Conservation (phyloP, 2,329 filamentous ascomycete species). For the Triangularia verruculosa region DNA sequence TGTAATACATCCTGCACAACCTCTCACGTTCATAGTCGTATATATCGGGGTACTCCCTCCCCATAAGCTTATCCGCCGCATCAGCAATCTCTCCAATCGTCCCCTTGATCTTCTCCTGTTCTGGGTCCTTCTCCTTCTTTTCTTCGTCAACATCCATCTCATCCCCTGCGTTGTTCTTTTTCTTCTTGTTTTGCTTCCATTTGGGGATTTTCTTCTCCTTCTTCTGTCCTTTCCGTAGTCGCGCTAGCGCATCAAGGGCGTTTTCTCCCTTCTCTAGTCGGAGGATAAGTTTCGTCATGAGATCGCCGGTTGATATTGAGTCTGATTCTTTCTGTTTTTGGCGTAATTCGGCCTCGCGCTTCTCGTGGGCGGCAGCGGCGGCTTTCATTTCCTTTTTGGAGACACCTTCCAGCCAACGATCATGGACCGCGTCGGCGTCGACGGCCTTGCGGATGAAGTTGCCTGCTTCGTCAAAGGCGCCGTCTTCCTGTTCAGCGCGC, state of each 20-base stretch:
- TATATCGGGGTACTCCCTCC: constrained; percentile 80
- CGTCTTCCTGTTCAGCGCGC: constrained; percentile 84
- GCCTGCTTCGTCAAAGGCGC: constrained; percentile 83
- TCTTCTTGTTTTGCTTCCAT: constrained; percentile 69
- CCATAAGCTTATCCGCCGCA: constrained; percentile 82
- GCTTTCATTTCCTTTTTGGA: constrained; percentile 91
- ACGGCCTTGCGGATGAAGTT: constrained; percentile 88
- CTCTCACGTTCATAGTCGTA: constrained; percentile 86
- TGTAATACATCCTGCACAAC: constrained; percentile 76
- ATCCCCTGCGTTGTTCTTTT: constrained; percentile 44
- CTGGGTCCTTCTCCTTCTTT: constrained; percentile 59
- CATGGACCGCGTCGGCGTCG: constrained; percentile 87
- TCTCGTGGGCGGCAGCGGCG: constrained; percentile 83
- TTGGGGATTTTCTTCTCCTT: constrained; percentile 59
- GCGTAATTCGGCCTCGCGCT: constrained; percentile 72
- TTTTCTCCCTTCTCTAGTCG: constrained; percentile 79
- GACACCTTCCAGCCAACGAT: constrained; percentile 87
- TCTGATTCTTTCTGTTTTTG: constrained; percentile 73
- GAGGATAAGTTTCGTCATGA: constrained; percentile 69
- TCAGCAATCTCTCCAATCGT: constrained; percentile 82
- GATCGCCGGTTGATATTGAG: constrained; percentile 80
- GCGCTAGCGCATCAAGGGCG: constrained; percentile 78
- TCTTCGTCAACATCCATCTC: constrained; percentile 73
- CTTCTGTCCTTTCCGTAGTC: constrained; percentile 67
- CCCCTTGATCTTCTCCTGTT: constrained; percentile 66